Base-by-base conservation (phyloP, 2,329 filamentous ascomycete genomes). In the Trichoderma harzianum region DNA sequence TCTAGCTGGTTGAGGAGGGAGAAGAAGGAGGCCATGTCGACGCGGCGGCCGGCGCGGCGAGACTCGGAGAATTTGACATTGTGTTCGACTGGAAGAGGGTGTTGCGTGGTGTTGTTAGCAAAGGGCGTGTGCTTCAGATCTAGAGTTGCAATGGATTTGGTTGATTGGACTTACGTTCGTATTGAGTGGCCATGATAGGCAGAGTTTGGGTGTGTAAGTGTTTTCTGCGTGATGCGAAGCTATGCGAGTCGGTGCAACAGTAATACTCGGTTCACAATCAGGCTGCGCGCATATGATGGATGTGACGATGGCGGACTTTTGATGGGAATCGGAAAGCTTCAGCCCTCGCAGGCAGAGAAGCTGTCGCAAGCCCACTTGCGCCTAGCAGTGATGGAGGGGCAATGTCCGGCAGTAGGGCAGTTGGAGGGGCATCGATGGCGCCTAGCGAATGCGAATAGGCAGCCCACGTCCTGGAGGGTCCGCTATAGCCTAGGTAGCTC, bases 21-120 rank as follows among this genome's bases (percentile, higher is more conserved):
- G 76, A 82, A 86, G 82, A 91, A 91, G 73, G 86, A 87, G 67
- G 88, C 86, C 89, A 91, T 91, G 82, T 90, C 88, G 73, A 88
- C 81, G 77, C 87, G 87, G 53, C 89, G 88, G 63, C 82, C 82
- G 72, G 82, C 80, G 64, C 82, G 78, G 28, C 80, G 78, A 7
- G 79, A 74, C 62, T 84, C 74, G 34, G 82, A 60, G 71, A 84
- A 79, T 76, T 86, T 84, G 80, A 91, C 88, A 78, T 88, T 88
- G 82, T 91, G 89, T 79, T 91, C 89, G 78, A 91, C 89, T 91
- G 26, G 5, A 26, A 26, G 26, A 26, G 26, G 26, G n/a, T n/a
- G n/a, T 26, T 26, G 74, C n/a, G 18, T 21, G 10, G 21, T 51
- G 32, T 34, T 36, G 7, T 34, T 34, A 34, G 32, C 11, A 34